These are phyloP conservation scores for Tremellales sp. DNA, from an alignment of 1,284 basidiomycete genomes.

Conservation along the genomic window DNA sequence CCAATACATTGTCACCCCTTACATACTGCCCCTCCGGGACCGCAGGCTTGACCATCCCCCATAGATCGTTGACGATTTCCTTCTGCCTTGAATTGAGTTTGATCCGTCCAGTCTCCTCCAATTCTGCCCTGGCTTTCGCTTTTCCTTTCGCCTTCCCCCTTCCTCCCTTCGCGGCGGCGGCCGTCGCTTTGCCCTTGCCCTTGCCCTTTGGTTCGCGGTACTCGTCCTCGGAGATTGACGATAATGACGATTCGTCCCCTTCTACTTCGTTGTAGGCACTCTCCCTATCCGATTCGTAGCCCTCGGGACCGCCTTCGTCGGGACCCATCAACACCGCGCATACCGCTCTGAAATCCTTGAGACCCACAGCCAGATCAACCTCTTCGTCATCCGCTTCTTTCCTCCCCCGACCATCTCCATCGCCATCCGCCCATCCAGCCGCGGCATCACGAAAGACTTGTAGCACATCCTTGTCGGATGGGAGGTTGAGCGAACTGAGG, in stretches of 20 bases:
- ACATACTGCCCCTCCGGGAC: conserved; percentile 1
- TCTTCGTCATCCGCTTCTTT: conserved; percentile 5
- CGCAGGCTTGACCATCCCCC: conserved; percentile 40
- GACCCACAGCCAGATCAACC: conserved; percentile 18
- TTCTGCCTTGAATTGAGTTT: conserved; percentile 34
- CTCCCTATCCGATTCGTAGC: conserved; percentile 25
- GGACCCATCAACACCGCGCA: conserved; percentile 46
- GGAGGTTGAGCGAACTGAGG: conserved; percentile 34
- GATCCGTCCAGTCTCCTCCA: conserved; percentile 12
- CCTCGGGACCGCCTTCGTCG: conserved; percentile 8
- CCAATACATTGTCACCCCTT: conserved; percentile 18
- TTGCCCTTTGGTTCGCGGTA: conserved; percentile 4
- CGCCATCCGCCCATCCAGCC: conserved; percentile 35
- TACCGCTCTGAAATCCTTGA: conserved; percentile 18
- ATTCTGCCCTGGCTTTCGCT: conserved; percentile 3
- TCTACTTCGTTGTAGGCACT: conserved; percentile 21
- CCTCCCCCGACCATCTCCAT: conserved; percentile 10
- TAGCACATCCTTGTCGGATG: conserved; percentile 46
- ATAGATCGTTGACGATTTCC: conserved; percentile 37
- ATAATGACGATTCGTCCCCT: conserved; percentile 21
- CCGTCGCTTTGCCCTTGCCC: conserved; percentile 7
- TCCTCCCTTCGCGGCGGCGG: conserved; percentile 1
- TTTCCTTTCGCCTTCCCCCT: background rate
- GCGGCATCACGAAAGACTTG: conserved; percentile 41
- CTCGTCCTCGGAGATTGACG: conserved; percentile 12